Percentiles rank a stretch among this genome's conserved stretches.
These are phyloP conservation scores for Rosa persica DNA, from an alignment of 306 rosid species.

Conservation along the genomic window DNA sequence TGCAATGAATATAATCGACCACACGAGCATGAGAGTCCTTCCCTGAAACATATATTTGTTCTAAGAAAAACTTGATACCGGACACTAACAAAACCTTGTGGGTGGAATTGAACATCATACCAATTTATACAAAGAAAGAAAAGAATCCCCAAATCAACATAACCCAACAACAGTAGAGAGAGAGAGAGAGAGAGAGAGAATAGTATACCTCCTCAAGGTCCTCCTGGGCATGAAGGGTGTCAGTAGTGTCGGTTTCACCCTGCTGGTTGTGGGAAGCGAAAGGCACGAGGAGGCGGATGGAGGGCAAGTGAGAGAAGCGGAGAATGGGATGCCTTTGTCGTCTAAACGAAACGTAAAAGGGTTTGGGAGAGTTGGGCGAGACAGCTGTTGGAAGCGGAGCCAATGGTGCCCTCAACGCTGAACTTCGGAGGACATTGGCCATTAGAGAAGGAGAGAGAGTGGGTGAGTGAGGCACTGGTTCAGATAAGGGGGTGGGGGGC, in stretches of 20 bases:
- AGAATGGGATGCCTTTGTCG: neutral
- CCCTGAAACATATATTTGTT: neutral
- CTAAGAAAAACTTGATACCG: neutral
- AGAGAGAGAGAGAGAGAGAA: too few relatives aligned
- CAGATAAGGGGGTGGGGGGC: neutral
- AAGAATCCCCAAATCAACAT: neutral
- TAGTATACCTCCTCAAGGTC: neutral
- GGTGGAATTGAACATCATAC: neutral
- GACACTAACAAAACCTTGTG: neutral
- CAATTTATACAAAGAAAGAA: neutral
- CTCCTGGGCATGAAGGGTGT: neutral
- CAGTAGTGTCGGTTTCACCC: neutral
- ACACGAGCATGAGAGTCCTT: neutral
- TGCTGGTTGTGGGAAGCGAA: neutral
- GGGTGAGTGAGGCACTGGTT: neutral
- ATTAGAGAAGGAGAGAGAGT: neutral
- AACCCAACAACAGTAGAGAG: neutral
- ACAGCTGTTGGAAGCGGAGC: neutral
- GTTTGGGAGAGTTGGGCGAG: neutral
- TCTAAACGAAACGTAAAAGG: neutral
- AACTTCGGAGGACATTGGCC: neutral
- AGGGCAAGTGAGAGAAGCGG: neutral
- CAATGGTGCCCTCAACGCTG: neutral
- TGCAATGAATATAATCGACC: neutral
- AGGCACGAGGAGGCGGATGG: neutral